Evolutionary conservation across 2,329 filamentous ascomycete species (phyloP).

Genomic region (Apiospora kogelbergensis): DNA sequence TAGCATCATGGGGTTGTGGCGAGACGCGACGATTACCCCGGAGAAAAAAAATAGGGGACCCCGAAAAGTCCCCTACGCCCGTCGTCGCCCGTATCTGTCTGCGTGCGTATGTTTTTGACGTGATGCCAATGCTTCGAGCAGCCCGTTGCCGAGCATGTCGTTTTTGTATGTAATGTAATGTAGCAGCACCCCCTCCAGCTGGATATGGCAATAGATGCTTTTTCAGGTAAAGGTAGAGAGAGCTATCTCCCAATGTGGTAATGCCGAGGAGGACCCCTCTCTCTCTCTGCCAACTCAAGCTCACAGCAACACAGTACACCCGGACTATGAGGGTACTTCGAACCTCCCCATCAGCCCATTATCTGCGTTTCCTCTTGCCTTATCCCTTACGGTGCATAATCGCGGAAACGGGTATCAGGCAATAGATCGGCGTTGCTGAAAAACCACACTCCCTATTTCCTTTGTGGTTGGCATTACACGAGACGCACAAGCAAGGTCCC

Average conservation of each 20-base stretch:
- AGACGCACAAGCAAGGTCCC: background rate
- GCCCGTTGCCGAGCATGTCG: background rate
- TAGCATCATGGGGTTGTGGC: background rate
- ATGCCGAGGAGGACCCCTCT: background rate
- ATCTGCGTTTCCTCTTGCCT: background rate
- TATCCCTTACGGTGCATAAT: background rate
- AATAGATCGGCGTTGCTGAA: background rate
- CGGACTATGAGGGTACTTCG: background rate
- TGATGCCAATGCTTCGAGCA: background rate
- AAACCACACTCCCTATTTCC: background rate
- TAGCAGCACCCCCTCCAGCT: background rate
- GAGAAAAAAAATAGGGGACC: background rate
- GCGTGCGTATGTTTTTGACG: background rate
- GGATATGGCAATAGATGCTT: too few relatives aligned
- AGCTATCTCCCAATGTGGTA: background rate
- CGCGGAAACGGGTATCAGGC: background rate
- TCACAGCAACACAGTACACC: background rate
- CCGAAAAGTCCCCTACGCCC: background rate
- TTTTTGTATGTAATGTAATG: background rate
- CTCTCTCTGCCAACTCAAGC: background rate
- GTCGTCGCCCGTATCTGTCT: background rate
- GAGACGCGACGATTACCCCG: background rate
- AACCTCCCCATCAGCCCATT: background rate
- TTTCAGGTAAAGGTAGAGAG: too few relatives aligned
- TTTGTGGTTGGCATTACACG: background rate